Conservation (phyloP, 208 protist genomes). For the Trypanosoma rangeli region DNA sequence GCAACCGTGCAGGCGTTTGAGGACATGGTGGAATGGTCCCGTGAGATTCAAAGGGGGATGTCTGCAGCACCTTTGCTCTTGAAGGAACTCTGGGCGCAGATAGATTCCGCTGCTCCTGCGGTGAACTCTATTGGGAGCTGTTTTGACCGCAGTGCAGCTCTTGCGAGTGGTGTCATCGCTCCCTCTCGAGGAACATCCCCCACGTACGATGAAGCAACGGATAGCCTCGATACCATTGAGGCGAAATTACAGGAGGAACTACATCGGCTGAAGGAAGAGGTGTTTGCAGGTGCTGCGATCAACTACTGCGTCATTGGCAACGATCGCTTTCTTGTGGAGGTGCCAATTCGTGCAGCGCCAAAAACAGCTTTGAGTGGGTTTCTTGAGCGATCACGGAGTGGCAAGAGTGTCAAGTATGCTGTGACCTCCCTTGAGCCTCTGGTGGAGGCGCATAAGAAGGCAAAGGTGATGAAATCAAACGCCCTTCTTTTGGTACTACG, state of each 20-base stretch:
- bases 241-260: slow-evolving; percentile 55
- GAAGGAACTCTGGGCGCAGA: slow-evolving; percentile 46
- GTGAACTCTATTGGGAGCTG: slow-evolving; percentile 45
- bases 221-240: slow-evolving; percentile 41
- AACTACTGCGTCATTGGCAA: slow-evolving; percentile 78
- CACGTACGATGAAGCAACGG: slow-evolving; percentile 58
- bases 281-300: slow-evolving; percentile 56
- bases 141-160: slow-evolving; percentile 67
- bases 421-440: slow-evolving; percentile 41
- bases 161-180: slow-evolving; percentile 53
- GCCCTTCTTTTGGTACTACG: slow-evolving; percentile 70
- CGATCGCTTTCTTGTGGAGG: slow-evolving; percentile 85
- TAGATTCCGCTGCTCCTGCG: slow-evolving; percentile 39
- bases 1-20: slow-evolving; percentile 57
- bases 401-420: slow-evolving; percentile 76
- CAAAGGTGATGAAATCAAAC: slow-evolving; percentile 46
- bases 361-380: slow-evolving; percentile 54
- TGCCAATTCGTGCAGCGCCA: slow-evolving; percentile 47
- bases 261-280: slow-evolving; percentile 33
- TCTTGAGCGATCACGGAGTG: slow-evolving; percentile 62
- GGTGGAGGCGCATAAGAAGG: slow-evolving; percentile 60
- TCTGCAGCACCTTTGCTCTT: slow-evolving; percentile 46
- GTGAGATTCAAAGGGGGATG: slow-evolving; percentile 28
- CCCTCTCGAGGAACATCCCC: slow-evolving; percentile 57
- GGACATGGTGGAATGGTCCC: slow-evolving; percentile 65